Evolutionary conservation across 2,329 filamentous ascomycete genomes (phyloP).

Genomic region (Aspergillus felis): DNA sequence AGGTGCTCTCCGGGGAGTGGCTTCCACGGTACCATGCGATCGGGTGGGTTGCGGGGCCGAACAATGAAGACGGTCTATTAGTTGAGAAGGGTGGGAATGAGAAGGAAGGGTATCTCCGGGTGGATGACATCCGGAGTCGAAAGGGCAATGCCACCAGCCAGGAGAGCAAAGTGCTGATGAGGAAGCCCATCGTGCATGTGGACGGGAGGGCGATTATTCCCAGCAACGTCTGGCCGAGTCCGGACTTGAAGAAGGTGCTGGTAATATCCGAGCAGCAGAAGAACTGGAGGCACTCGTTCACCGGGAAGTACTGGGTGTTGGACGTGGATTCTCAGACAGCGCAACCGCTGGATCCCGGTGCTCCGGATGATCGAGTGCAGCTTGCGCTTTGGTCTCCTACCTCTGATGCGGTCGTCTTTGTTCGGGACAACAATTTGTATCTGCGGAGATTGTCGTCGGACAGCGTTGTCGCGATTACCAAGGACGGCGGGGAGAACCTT

Average conservation of each 20-base stretch:
- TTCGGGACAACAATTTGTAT: slow-evolving; percentile 84
- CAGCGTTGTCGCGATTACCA: slow-evolving; percentile 69
- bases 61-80: slow-evolving; percentile 69
- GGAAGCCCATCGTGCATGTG: slow-evolving; percentile 59
- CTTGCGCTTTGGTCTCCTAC: slow-evolving; percentile 85
- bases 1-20: slow-evolving; percentile 40
- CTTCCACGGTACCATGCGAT: slow-evolving; percentile 36
- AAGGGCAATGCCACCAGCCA: slow-evolving; percentile 43
- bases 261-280: slow-evolving; percentile 67
- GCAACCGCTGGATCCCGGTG: slow-evolving; percentile 70
- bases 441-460: slow-evolving; percentile 63
- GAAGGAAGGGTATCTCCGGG: slow-evolving; percentile 72
- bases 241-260: slow-evolving; percentile 80
- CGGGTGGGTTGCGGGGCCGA: slow-evolving; percentile 46
- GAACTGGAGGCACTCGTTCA: slow-evolving; percentile 89
- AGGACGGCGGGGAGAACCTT: slow-evolving; percentile 78
- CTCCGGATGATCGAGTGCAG: slow-evolving; percentile 66
- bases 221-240: slow-evolving; percentile 67
- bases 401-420: slow-evolving; percentile 85
- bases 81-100: slow-evolving; percentile 61
- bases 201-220: slow-evolving; percentile 55
- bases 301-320: slow-evolving; percentile 84
- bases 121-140: slow-evolving; percentile 73
- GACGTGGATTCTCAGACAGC: slow-evolving; percentile 77
- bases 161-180: slow-evolving; percentile 70